Conservation (phyloP, 176 grass and related monocot species). For the Thinopyrum elongatum region DNA sequence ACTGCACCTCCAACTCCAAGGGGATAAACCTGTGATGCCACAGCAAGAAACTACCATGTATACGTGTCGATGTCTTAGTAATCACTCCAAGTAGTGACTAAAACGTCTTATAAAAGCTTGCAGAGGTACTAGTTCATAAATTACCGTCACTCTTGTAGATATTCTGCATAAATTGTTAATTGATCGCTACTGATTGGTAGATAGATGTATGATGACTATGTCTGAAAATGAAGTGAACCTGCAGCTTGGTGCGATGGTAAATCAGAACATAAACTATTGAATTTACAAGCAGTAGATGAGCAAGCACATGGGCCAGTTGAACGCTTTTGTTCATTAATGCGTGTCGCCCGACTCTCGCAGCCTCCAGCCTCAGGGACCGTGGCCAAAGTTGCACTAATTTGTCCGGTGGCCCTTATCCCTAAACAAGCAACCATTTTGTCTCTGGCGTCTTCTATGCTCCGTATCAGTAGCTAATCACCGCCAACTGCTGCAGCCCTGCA, state of each 20-base stretch:
- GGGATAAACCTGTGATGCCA: neutral
- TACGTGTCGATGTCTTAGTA: neutral
- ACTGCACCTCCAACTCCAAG: neutral
- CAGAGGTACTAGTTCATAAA: neutral
- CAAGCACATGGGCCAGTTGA: constrained; percentile 29
- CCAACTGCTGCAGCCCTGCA: neutral
- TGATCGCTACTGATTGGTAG: no score
- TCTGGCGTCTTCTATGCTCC: constrained; percentile 18
- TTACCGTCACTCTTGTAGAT: neutral
- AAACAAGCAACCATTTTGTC: constrained; percentile 54
- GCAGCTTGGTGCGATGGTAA: neutral
- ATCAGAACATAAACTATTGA: no score
- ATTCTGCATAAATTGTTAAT: no score
- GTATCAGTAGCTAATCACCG: constrained; percentile 17
- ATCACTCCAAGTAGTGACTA: no score
- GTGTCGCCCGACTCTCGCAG: neutral
- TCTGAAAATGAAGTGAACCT: neutral
- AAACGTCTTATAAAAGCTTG: no score
- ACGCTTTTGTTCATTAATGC: constrained; percentile 42
- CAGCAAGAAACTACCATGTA: neutral
- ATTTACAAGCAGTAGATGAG: neutral
- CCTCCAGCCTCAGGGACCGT: neutral
- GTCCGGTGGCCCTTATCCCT: constrained; percentile 65
- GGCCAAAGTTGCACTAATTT: constrained; percentile 44
- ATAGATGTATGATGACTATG: neutral